phyloP scores from a whole-genome alignment of 148 eudicot species.

The Nepenthes gracilis region DNA sequence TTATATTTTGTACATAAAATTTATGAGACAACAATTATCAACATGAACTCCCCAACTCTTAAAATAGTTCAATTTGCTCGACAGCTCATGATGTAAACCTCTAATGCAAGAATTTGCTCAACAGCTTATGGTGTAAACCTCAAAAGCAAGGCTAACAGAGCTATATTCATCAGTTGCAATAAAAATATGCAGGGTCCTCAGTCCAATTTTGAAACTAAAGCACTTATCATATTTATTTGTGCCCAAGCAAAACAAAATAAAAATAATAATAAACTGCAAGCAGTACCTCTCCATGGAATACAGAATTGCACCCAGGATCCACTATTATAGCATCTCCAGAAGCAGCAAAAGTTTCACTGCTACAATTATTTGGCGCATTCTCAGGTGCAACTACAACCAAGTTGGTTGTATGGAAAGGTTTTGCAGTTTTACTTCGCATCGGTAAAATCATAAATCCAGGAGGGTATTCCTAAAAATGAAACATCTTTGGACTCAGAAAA shows the following conservation, averaged over 20 bases:
- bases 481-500: neutral
- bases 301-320: slow-evolving; percentile 86
- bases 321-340: slow-evolving; percentile 83
- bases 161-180: too few species aligned
- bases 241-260: neutral
- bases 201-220: too few species aligned
- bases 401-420: slow-evolving; percentile 84
- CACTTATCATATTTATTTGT: neutral
- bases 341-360: slow-evolving; percentile 27
- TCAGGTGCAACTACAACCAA: slow-evolving; percentile 67
- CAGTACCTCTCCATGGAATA: slow-evolving; percentile 53
- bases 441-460: slow-evolving; percentile 72
- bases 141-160: too few species aligned
- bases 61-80: too few species aligned
- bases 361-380: slow-evolving; percentile 10
- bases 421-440: slow-evolving; percentile 79
- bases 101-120: too few species aligned
- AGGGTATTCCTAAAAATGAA: slow-evolving; percentile 67
- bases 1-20: too few species aligned
- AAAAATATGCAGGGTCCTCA: too few species aligned
- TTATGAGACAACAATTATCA: too few species aligned
- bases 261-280: neutral
- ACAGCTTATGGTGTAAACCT: too few species aligned
- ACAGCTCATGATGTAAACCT: too few species aligned
- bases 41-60: too few species aligned